Evolutionary conservation across 169 alveolate genomes (phyloP).

Genomic region (Sarcocystis neurona): DNA sequence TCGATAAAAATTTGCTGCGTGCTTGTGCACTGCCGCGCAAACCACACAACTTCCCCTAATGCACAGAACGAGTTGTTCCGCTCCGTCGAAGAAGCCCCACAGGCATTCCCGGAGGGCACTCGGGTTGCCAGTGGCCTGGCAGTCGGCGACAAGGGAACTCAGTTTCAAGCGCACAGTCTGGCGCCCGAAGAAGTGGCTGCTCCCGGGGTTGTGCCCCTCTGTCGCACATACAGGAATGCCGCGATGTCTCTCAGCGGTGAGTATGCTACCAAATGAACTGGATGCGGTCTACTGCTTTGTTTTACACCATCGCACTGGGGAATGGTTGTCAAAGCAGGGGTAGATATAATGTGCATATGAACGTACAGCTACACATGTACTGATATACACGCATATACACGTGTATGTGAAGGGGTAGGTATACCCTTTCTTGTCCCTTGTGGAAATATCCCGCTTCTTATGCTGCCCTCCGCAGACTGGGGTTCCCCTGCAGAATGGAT

Average conservation of each 20-base stretch:
- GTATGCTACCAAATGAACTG: not conserved
- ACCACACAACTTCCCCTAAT: not conserved
- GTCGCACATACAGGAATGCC: slow-evolving; percentile 48
- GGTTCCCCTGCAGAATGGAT: slow-evolving; percentile 51
- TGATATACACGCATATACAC: too few relatives aligned
- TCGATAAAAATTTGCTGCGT: too few relatives aligned
- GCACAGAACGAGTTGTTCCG: slow-evolving; percentile 64
- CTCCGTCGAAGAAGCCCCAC: not conserved
- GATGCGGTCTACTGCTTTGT: not conserved
- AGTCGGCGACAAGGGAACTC: slow-evolving; percentile 51
- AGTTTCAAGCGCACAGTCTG: slow-evolving; percentile 61
- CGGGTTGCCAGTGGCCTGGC: slow-evolving; percentile 64
- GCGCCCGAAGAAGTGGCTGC: slow-evolving; percentile 42
- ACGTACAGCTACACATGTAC: too few relatives aligned
- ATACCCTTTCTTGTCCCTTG: not conserved
- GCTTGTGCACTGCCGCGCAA: not conserved
- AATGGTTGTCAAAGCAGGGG: too few relatives aligned
- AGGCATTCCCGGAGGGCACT: not conserved
- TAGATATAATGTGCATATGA: too few relatives aligned
- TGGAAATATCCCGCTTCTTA: not conserved
- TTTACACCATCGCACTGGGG: too few relatives aligned
- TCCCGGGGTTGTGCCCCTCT: slow-evolving; percentile 56
- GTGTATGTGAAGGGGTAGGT: too few relatives aligned
- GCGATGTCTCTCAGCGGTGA: slow-evolving; percentile 58
- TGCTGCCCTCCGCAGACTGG: slow-evolving; percentile 37